These are phyloP conservation scores for Erysimum pusillum DNA, from an alignment of 441 rosid genomes.

Conservation along the genomic window DNA sequence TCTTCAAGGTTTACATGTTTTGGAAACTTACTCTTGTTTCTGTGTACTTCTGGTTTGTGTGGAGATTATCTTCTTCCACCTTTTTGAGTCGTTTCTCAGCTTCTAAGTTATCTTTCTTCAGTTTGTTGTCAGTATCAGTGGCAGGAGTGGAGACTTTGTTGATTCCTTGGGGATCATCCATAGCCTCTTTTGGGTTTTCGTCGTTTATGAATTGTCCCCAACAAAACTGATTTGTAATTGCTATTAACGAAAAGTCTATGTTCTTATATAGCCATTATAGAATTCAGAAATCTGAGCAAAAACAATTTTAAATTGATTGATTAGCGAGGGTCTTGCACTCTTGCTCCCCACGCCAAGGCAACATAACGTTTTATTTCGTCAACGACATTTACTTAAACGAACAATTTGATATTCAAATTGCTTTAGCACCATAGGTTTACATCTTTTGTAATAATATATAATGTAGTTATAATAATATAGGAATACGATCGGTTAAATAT, in stretches of 20 bases:
- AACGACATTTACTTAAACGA: too few relatives aligned
- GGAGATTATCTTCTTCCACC: conserved; percentile 28
- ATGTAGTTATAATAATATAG: too few relatives aligned
- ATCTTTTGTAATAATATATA: too few relatives aligned
- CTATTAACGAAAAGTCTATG: background rate
- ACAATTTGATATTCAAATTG: too few relatives aligned
- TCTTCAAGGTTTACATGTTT: conserved; percentile 3
- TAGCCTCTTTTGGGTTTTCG: background rate
- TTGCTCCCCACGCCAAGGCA: too few relatives aligned
- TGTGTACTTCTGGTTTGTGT: conserved; percentile 12
- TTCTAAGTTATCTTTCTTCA: conserved; percentile 11
- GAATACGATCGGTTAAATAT: too few relatives aligned
- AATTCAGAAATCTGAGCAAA: too few relatives aligned
- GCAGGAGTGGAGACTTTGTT: background rate
- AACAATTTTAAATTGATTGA: too few relatives aligned
- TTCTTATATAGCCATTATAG: background rate
- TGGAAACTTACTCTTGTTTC: conserved; percentile 25
- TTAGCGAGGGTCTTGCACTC: too few relatives aligned
- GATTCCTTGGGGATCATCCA: background rate
- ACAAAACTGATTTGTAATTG: background rate
- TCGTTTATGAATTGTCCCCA: background rate
- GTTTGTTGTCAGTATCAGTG: background rate
- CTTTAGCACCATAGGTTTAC: too few relatives aligned
- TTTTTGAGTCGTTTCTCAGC: conserved; percentile 30
- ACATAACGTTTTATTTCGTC: too few relatives aligned